Base-by-base conservation (phyloP, 345 rosid genomes). In the Eucalyptus curtisii region DNA sequence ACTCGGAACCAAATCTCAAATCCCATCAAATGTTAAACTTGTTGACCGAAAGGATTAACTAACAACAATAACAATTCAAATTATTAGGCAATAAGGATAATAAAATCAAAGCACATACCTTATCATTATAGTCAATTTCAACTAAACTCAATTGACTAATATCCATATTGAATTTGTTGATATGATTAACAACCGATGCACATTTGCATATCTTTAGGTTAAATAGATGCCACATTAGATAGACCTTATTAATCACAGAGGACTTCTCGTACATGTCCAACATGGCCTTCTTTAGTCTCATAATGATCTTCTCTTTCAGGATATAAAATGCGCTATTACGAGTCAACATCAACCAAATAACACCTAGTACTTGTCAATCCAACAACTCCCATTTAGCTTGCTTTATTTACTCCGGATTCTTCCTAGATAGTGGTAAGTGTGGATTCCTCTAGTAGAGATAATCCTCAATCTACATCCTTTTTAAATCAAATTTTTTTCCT, bases 401-500 rank as follows among this genome's bases (percentile, higher is more conserved):
- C 61, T 55, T 1, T 24, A 55, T 55, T 55, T 9, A 55, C 13
- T 24, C 1, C 0, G 3, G 13, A 22, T 24, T 55, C 30, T 55
- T 24, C 61, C 30, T 25, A 55, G 1, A 55, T 24, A 22, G 61
- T 55, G 13, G 30, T 55, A 55, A 55, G 12, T 24, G 61, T 24
- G 30, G 27, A 55, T 55, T 55, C 6, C 1, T 55, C 6, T 55
- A 55, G 61, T 22, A 24, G 5, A 55, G 61, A 55, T 55, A 55
- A 9, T 55, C 61, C 13, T 24, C 61, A 24, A 10, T 55, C 30
- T 55, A 55, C 61, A 24, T 55, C 13, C 24, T 24, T 24, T 4
- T 10, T 24, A 50, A 55, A 55, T 25, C 61, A 22, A 55, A 55
- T 2, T 0, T 0, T 0, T 55, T 55, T 55, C 61, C 30, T 22